Evolutionary conservation across 306 rosid species (phyloP).

Genomic region (Sophora flavescens): DNA sequence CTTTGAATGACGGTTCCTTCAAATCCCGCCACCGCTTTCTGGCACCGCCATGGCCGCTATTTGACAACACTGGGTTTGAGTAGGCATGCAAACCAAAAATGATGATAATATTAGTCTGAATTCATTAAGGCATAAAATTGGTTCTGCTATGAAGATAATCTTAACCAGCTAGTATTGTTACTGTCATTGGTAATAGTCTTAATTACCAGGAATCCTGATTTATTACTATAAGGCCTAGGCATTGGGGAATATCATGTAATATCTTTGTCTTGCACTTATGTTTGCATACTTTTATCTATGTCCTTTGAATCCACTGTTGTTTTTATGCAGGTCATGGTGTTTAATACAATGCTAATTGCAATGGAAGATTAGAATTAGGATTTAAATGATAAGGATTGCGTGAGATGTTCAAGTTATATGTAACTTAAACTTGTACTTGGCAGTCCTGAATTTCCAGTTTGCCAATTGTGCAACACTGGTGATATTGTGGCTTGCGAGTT

Average conservation of each 20-base stretch:
- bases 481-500: background rate
- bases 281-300: background rate
- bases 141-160: background rate
- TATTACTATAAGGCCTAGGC: too few species aligned
- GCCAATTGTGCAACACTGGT: background rate
- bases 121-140: conserved; percentile 8
- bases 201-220: background rate
- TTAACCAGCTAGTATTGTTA: conserved; percentile 5
- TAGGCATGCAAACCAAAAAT: conserved; percentile 4
- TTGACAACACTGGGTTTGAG: too few species aligned
- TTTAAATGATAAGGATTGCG: background rate
- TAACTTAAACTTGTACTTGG: conserved; percentile 2
- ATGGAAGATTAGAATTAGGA: conserved; percentile 2
- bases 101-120: conserved; percentile 7
- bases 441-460: background rate
- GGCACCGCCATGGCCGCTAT: too few species aligned
- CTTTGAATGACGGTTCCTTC: too few species aligned
- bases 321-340: background rate
- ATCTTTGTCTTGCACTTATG: conserved; percentile 12
- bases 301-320: conserved; percentile 18
- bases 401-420: conserved; percentile 13
- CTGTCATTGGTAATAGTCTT: background rate
- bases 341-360: background rate
- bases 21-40: too few species aligned
- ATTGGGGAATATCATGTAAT: background rate